phyloP scores from a whole-genome alignment of 768 basidiomycete species.

The Lactifluus rugatus region DNA sequence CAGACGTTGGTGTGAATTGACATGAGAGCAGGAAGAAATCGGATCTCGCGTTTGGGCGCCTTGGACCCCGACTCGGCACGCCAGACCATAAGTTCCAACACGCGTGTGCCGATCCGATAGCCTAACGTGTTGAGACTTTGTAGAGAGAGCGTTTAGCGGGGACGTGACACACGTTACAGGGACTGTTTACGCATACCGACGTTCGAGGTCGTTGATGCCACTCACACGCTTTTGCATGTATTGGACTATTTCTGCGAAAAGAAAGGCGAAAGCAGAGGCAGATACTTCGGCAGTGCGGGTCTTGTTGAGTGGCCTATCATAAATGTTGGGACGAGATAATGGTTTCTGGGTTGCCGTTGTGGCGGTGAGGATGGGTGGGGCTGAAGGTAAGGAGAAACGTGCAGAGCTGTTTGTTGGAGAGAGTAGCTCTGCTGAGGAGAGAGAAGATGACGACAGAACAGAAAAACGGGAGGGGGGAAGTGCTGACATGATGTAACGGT shows the following conservation, averaged over 20 bases:
- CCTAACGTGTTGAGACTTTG: slow-evolving; percentile 85
- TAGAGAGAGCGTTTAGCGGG: background rate
- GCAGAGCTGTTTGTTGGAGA: slow-evolving; percentile 53
- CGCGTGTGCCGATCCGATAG: slow-evolving; percentile 81
- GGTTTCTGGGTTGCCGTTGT: slow-evolving; percentile 30
- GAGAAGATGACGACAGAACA: slow-evolving; percentile 51
- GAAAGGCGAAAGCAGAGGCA: slow-evolving; percentile 71
- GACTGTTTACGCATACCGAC: slow-evolving; percentile 48
- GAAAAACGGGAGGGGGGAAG: slow-evolving; percentile 59
- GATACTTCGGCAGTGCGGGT: slow-evolving; percentile 78
- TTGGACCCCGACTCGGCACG: slow-evolving; percentile 69
- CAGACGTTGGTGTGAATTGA: slow-evolving; percentile 93
- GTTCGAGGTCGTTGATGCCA: slow-evolving; percentile 92
- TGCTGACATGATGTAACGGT: slow-evolving; percentile 29
- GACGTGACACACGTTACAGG: slow-evolving; percentile 1
- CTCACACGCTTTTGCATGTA: slow-evolving; percentile 94
- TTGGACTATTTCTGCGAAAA: slow-evolving; percentile 89
- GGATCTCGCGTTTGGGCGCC: slow-evolving; percentile 86
- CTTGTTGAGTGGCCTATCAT: slow-evolving; percentile 86
- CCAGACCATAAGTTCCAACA: slow-evolving; percentile 81
- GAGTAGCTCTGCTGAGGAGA: slow-evolving; percentile 35
- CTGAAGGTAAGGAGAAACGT: slow-evolving; percentile 60
- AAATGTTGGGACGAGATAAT: slow-evolving; percentile 58
- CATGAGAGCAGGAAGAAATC: slow-evolving; percentile 86
- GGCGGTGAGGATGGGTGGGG: slow-evolving; percentile 37